These are phyloP conservation scores for Colletotrichum zoysiae DNA, from an alignment of 2,329 filamentous ascomycete species.

Conservation along the genomic window DNA sequence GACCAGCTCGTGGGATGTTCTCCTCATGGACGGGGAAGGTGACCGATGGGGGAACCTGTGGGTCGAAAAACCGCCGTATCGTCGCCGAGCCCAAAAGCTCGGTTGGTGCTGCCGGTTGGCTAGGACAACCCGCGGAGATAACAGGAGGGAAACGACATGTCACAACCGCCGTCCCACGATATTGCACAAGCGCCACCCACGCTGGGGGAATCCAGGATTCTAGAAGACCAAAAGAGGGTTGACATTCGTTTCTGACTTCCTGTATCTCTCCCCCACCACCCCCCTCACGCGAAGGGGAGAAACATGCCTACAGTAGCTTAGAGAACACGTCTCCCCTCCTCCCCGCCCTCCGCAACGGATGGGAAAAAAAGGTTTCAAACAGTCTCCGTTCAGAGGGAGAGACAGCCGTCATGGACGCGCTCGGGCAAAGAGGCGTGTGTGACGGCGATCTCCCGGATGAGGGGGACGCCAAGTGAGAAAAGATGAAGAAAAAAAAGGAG, in stretches of 20 bases:
- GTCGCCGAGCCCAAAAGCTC: neutral
- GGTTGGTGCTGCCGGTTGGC: neutral
- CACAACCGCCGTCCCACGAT: neutral
- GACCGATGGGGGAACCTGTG: neutral
- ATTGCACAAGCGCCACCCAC: neutral
- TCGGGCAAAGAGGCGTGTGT: neutral
- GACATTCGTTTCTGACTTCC: slow-evolving; percentile 16
- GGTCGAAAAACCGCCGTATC: no score
- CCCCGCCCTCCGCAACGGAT: neutral
- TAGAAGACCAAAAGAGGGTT: slow-evolving; percentile 27
- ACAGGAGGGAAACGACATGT: neutral
- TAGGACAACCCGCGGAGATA: neutral
- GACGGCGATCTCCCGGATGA: neutral
- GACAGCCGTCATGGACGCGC: slow-evolving; percentile 6
- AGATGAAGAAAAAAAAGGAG: neutral
- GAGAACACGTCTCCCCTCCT: slow-evolving; percentile 12
- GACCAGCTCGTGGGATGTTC: neutral
- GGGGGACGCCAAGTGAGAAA: neutral
- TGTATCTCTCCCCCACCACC: no score
- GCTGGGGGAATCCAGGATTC: neutral
- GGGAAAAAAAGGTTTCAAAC: neutral
- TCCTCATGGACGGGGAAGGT: neutral
- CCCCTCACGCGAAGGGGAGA: neutral
- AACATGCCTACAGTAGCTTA: slow-evolving; percentile 23
- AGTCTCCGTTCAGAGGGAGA: neutral